Base-by-base conservation (phyloP, 2,329 filamentous ascomycete genomes). In the Neofusicoccum kwambonambiense region DNA sequence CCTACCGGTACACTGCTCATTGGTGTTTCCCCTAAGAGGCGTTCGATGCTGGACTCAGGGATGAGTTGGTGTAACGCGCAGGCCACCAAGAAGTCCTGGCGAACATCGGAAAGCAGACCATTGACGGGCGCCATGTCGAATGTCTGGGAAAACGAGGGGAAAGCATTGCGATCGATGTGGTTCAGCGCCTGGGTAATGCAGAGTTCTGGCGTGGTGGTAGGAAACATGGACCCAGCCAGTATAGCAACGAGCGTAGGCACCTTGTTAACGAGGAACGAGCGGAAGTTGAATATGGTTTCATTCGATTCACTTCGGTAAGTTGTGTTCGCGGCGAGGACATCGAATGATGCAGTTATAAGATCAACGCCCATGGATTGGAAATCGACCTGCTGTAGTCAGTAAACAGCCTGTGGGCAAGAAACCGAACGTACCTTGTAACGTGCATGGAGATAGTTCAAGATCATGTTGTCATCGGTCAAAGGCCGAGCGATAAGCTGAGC, bases 11-110 rank as follows among this genome's bases (percentile, higher is more conserved):
- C 81, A 42, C 88, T 90, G 68, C 92, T 89, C 80, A 95, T 90
- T 0, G 92, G 91, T 27, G 92, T 89, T 71, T 97, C 93, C 4
- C 92, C 93, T 2, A 97, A 80, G 9, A 99, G 84, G 3, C 86
- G 86, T 73, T 94, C 89, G 15, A 97, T 91, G 57, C 89, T 90
- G 39, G 87, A 84, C 68, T 93, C 88, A 0, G 89, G 86, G 27
- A 98, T 88, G n/a, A 99, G 81, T 0, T 89, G 88, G 75, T 98
- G 93, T 44, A 97, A 83, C 63, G 91, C 92, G 74, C 95, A 99
- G 0, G 94, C 89, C 68, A 96, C 95, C 45, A 96, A 86, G 69
- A 98, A 98, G 67, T 97, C 82, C 78, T 90, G 90, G 31, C 89
- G 86, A 34, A 91, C 92, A 66, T 88, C 85, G 34, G 87, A 86